Evolutionary conservation across 371 early-diverging fungal species (phyloP).

Genomic region (Apophysomyces variabilis): DNA sequence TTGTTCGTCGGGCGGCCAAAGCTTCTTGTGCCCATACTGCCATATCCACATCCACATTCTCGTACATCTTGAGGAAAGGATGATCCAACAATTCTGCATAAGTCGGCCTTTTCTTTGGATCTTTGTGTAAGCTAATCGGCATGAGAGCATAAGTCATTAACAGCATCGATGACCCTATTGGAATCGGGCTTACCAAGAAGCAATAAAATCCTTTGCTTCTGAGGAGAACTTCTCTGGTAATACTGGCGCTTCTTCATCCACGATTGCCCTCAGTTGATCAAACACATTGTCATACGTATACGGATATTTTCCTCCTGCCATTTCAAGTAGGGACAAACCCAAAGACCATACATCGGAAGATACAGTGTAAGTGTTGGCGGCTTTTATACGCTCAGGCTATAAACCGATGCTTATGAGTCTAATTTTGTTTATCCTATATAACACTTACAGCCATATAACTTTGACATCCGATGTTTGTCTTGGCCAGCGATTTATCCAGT

Average conservation of each 20-base stretch:
- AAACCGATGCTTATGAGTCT: background rate
- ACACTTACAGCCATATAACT: conserved; percentile 90
- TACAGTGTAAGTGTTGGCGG: conserved; percentile 71
- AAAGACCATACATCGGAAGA: conserved; percentile 91
- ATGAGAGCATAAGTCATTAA: conserved; percentile 2
- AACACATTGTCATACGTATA: conserved; percentile 76
- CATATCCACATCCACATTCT: conserved; percentile 77
- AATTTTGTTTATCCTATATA: background rate
- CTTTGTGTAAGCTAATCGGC: conserved; percentile 72
- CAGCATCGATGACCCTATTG: background rate
- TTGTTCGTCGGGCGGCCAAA: background rate
- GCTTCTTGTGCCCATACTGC: conserved; percentile 73
- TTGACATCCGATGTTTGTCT: conserved; percentile 94
- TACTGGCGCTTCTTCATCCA: conserved; percentile 77
- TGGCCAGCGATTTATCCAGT: conserved; percentile 87
- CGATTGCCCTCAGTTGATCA: conserved; percentile 89
- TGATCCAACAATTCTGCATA: conserved; percentile 76
- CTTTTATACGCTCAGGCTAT: conserved; percentile 81
- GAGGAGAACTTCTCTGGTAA: conserved; percentile 75
- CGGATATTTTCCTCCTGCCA: conserved; percentile 87
- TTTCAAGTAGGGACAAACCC: conserved; percentile 92
- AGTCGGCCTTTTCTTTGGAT: conserved; percentile 71
- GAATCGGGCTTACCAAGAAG: conserved; percentile 59
- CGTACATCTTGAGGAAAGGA: conserved; percentile 71
- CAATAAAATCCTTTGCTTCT: conserved; percentile 80